Percentiles rank a stretch among this genome's conserved stretches.
phyloP scores from a whole-genome alignment of 257 asterid genomes.

The Solanum pinnatisectum region DNA sequence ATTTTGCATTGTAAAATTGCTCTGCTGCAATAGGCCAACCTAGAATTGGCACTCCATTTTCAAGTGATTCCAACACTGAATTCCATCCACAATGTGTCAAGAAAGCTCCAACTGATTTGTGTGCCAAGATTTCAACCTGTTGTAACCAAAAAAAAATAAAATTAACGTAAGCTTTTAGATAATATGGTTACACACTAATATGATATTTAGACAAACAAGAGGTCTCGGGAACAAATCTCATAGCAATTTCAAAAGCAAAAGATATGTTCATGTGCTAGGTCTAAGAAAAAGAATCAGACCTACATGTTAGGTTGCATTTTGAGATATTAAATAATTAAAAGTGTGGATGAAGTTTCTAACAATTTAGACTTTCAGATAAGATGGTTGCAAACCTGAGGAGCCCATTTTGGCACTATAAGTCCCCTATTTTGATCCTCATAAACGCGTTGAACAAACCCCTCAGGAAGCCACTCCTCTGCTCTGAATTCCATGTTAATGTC shows the following conservation, averaged over 20 bases:
- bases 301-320: neutral
- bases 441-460: slow-evolving; percentile 26
- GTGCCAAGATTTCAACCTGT: slow-evolving; percentile 36
- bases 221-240: neutral
- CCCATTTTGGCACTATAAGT: slow-evolving; percentile 32
- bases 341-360: neutral
- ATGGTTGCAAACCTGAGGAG: slow-evolving; percentile 11
- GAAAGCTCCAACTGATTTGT: slow-evolving; percentile 31
- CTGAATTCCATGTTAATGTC: slow-evolving; percentile 24
- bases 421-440: slow-evolving; percentile 21
- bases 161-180: neutral
- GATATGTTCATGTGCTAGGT: neutral
- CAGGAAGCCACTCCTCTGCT: slow-evolving; percentile 50
- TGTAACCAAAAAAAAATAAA: neutral
- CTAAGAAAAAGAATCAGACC: neutral
- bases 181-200: neutral
- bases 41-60: slow-evolving; percentile 34
- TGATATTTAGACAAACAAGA: neutral
- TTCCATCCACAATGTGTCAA: slow-evolving; percentile 59
- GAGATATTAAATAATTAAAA: neutral
- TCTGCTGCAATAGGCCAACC: slow-evolving; percentile 61
- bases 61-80: slow-evolving; percentile 44
- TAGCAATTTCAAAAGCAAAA: neutral
- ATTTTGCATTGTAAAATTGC: slow-evolving; percentile 44
- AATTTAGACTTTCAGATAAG: neutral